Conservation (phyloP, 371 early-diverging fungal genomes). For the Lichtheimia hyalospora region DNA sequence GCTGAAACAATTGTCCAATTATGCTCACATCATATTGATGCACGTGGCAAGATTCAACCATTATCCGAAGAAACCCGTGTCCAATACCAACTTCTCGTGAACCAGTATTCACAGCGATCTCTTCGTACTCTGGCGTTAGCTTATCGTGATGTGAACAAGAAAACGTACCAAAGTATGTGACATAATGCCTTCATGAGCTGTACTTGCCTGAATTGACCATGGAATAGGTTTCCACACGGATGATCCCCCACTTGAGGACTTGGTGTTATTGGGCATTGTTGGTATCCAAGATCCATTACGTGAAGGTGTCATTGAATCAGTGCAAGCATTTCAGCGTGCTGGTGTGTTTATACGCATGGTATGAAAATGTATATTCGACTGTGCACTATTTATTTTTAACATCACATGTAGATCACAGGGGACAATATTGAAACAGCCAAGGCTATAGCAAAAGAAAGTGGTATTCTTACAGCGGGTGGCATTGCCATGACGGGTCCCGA, state of each 20-base stretch:
- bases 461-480: conserved; percentile 76
- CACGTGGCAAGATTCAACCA: conserved; percentile 32
- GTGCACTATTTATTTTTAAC: neutral
- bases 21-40: conserved; percentile 44
- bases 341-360: conserved; percentile 90
- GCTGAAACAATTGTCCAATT: conserved; percentile 54
- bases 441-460: conserved; percentile 79
- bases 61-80: conserved; percentile 28
- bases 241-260: conserved; percentile 50
- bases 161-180: conserved; percentile 10
- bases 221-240: conserved; percentile 43
- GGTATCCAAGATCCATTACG: conserved; percentile 89
- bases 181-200: conserved; percentile 36
- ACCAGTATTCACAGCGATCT: conserved; percentile 58
- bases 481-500: conserved; percentile 83
- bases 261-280: conserved; percentile 73
- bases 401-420: conserved; percentile 74
- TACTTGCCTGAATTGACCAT: neutral
- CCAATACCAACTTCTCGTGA: conserved; percentile 44
- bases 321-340: conserved; percentile 73
- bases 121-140: conserved; percentile 73
- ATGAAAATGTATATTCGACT: conserved; percentile 21
- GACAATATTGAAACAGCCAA: conserved; percentile 86
- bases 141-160: conserved; percentile 53
- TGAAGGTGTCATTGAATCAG: conserved; percentile 77